Conservation (phyloP, 73 alveolate genomes). For the Urostyla sp. region DNA sequence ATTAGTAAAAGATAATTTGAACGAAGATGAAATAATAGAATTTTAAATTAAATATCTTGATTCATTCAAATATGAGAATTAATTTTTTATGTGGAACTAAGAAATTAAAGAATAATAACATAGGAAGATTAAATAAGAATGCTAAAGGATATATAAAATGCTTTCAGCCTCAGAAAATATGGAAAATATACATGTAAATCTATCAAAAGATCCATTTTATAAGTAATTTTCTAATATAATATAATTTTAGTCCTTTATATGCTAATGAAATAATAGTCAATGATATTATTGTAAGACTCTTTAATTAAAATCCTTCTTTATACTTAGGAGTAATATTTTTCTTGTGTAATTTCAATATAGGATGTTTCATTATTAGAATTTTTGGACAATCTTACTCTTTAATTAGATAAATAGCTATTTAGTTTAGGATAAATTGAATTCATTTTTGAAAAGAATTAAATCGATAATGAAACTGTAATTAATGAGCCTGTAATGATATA, state of each 20-base stretch:
- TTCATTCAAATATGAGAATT: slow-evolving; percentile 10
- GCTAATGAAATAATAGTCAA: not conserved
- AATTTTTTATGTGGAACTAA: slow-evolving; percentile 31
- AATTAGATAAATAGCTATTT: slow-evolving; percentile 19
- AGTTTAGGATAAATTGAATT: not conserved
- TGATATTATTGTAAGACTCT: slow-evolving; percentile 5
- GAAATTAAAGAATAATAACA: slow-evolving; percentile 22
- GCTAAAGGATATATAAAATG: slow-evolving; percentile 4
- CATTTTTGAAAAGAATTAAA: slow-evolving; percentile 3
- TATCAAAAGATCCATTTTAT: not conserved
- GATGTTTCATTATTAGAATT: not conserved
- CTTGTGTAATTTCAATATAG: not conserved
- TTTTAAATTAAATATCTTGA: slow-evolving; percentile 4
- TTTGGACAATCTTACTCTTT: too few relatives aligned
- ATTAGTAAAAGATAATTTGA: not conserved
- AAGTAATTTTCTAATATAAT: slow-evolving; percentile 8
- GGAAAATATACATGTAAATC: not conserved
- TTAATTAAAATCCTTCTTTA: slow-evolving; percentile 35
- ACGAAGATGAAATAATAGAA: slow-evolving; percentile 21
- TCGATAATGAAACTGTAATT: slow-evolving; percentile 31
- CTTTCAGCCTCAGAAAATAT: not conserved
- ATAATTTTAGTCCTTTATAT: slow-evolving; percentile 13
- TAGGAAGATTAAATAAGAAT: not conserved
- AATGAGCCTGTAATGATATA: slow-evolving; percentile 18
- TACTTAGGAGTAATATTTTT: slow-evolving; percentile 18